Percentiles rank a stretch among this genome's conserved stretches.
phyloP scores from a whole-genome alignment of 352 stramenopile genomes.

The Globisporangium uncinulatum region DNA sequence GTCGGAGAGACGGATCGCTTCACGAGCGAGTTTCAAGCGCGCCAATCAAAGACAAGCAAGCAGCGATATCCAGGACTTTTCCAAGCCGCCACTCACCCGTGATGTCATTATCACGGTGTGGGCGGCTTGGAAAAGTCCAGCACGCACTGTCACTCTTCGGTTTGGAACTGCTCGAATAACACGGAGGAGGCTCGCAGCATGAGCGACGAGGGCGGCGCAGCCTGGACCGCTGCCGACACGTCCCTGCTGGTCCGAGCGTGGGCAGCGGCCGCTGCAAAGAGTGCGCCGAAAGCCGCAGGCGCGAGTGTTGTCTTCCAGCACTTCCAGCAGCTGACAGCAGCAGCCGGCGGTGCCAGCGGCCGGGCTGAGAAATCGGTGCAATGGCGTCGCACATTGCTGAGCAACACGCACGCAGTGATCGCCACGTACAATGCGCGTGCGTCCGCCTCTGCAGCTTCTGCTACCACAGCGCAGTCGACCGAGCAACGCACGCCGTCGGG shows the following conservation, averaged over 20 bases:
- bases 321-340: background rate
- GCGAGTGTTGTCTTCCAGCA: background rate
- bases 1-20: too few species aligned
- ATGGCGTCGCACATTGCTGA: background rate
- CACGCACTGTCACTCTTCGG: too few species aligned
- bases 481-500: background rate
- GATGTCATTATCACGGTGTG: too few species aligned
- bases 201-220: background rate
- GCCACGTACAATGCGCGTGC: background rate
- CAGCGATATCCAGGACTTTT: too few species aligned
- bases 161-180: too few species aligned
- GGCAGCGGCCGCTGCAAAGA: background rate
- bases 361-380: background rate
- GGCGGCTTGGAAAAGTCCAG: too few species aligned
- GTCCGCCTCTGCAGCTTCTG: background rate
- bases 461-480: background rate
- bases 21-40: too few species aligned
- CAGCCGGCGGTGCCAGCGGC: too few species aligned
- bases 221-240: background rate
- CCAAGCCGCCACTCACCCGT: too few species aligned
- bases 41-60: too few species aligned
- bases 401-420: background rate
- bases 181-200: background rate
- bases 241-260: background rate
- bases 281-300: too few species aligned